phyloP scores from a whole-genome alignment of 1,284 basidiomycete genomes.

The Fomitopsis schrenkii region DNA sequence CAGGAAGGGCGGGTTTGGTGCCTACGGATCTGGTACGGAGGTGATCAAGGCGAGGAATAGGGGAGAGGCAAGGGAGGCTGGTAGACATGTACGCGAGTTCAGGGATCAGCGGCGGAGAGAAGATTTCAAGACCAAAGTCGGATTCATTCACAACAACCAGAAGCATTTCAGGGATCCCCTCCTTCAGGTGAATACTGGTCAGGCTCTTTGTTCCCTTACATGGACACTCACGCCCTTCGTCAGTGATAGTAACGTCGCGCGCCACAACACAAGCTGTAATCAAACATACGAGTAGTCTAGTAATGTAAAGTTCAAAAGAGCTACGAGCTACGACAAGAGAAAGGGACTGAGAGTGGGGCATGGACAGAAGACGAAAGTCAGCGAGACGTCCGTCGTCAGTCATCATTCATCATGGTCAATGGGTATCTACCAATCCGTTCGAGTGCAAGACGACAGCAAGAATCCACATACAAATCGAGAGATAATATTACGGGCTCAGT shows the following conservation, averaged over 20 bases:
- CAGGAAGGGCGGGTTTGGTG: conserved; percentile 81
- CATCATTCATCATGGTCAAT: background rate
- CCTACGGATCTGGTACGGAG: conserved; percentile 75
- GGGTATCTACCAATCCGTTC: background rate
- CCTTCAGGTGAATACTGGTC: conserved; percentile 25
- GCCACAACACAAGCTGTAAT: background rate
- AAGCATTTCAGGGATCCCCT: conserved; percentile 74
- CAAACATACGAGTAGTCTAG: background rate
- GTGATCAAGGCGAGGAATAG: conserved; percentile 90
- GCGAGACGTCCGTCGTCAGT: background rate
- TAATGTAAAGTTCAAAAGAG: background rate
- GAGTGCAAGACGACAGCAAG: conserved; percentile 21
- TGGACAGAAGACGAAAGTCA: no score
- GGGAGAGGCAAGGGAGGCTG: conserved; percentile 93
- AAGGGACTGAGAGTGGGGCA: background rate
- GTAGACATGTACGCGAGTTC: conserved; percentile 82
- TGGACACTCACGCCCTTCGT: conserved; percentile 2
- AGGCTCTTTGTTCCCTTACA: background rate
- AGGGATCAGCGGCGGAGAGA: conserved; percentile 78
- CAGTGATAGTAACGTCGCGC: background rate
- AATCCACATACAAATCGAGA: conserved; percentile 12
- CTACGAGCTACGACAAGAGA: background rate
- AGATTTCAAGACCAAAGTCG: conserved; percentile 82
- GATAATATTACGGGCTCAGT: conserved; percentile 36
- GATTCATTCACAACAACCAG: conserved; percentile 79